Evolutionary conservation across 306 rosid species (phyloP).

Genomic region (Vachellia pachyceras): DNA sequence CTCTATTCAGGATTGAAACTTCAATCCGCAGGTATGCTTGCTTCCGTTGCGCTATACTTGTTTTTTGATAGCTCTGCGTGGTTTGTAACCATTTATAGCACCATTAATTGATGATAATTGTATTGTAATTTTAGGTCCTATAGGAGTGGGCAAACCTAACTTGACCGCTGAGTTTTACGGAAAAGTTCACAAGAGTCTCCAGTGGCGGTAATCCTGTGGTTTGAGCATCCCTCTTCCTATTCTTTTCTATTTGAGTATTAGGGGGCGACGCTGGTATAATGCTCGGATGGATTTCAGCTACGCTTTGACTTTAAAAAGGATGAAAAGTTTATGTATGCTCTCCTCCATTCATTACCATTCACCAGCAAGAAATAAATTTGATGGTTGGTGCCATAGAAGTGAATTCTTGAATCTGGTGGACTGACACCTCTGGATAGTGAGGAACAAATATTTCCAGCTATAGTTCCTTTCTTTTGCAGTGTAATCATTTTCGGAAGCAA

Average conservation of each 20-base stretch:
- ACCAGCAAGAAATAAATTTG: slow-evolving; percentile 14
- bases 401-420: not conserved
- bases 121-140: slow-evolving; percentile 48
- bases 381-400: not conserved
- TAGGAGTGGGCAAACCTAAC: slow-evolving; percentile 66
- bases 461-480: slow-evolving; percentile 12
- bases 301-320: not conserved
- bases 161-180: slow-evolving; percentile 71
- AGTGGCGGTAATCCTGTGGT: slow-evolving; percentile 54
- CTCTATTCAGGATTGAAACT: slow-evolving; percentile 79
- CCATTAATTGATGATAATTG: slow-evolving; percentile 10
- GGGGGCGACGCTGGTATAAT: not conserved
- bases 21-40: slow-evolving; percentile 61
- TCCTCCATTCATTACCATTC: not conserved
- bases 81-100: slow-evolving; percentile 7
- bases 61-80: not conserved
- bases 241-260: not conserved
- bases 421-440: not conserved
- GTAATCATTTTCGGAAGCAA: not conserved
- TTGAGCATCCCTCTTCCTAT: not conserved
- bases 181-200: slow-evolving; percentile 70
- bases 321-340: not conserved
- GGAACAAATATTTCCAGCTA: not conserved
- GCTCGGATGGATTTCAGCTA: not conserved
- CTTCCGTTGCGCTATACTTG: not conserved